A percentile compares a stretch with the other conserved stretches of the same genome.
Evolutionary conservation across 2,329 filamentous ascomycete species (phyloP).

Genomic region (Capronia coronata): DNA sequence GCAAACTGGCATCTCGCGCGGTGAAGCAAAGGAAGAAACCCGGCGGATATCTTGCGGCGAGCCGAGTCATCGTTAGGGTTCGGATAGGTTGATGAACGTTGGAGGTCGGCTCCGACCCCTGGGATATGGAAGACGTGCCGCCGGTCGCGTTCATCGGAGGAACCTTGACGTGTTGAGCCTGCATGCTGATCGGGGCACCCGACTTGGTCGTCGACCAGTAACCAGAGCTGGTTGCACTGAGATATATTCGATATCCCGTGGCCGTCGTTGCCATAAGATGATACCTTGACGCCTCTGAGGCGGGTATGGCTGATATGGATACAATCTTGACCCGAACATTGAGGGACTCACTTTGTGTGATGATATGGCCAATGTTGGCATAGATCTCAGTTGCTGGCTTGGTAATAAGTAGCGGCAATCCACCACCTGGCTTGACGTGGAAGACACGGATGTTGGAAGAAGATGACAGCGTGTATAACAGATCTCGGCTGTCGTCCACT

Average conservation of each 20-base stretch:
- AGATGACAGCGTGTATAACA: constrained; percentile 87
- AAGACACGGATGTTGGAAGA: constrained; percentile 86
- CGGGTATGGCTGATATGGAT: constrained; percentile 78
- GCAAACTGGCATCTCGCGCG: constrained; percentile 52
- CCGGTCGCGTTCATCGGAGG: constrained; percentile 54
- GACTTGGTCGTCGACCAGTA: constrained; percentile 52
- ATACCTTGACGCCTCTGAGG: constrained; percentile 51
- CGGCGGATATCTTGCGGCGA: constrained; percentile 60
- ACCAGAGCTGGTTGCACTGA: constrained; percentile 78
- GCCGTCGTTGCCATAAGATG: constrained; percentile 76
- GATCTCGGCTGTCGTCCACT: constrained; percentile 77
- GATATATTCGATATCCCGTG: constrained; percentile 83
- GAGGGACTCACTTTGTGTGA: constrained; percentile 61
- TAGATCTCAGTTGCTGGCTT: constrained; percentile 50
- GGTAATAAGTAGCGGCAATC: constrained; percentile 50
- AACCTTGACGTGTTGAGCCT: constrained; percentile 93
- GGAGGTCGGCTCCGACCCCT: constrained; percentile 33
- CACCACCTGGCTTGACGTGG: constrained; percentile 62
- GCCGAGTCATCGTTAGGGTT: constrained; percentile 38
- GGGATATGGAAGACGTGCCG: constrained; percentile 28
- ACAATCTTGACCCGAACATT: constrained; percentile 69
- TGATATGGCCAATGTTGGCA: constrained; percentile 77
- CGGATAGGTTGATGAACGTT: constrained; percentile 46
- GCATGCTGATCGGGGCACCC: constrained; percentile 84
- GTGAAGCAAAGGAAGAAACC: constrained; percentile 89